These are phyloP conservation scores for Colletotrichum sp. DNA, from an alignment of 2,329 filamentous ascomycete species.

Conservation along the genomic window DNA sequence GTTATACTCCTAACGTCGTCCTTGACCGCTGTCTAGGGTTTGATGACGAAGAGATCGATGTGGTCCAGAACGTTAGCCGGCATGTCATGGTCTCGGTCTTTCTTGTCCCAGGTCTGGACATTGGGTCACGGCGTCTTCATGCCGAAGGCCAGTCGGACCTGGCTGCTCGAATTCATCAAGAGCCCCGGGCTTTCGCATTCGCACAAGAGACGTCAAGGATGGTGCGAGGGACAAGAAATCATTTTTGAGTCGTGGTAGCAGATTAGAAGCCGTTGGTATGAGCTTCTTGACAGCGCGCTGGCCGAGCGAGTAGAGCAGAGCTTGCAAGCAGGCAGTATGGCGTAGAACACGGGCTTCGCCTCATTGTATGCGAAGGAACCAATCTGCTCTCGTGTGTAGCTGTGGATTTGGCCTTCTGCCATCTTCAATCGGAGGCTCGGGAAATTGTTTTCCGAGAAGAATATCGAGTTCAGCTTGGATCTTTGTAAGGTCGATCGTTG, in stretches of 20 bases:
- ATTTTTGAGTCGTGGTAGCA: background rate
- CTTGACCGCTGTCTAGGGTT: background rate
- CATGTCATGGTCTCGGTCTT: background rate
- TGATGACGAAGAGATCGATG: background rate
- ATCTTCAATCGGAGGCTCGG: background rate
- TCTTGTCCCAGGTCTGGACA: background rate
- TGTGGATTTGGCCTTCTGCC: background rate
- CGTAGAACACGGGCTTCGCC: background rate
- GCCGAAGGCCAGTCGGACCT: background rate
- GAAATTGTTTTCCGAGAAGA: background rate
- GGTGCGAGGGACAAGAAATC: background rate
- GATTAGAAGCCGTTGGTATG: background rate
- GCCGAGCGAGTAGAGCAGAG: background rate
- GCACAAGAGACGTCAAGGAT: background rate
- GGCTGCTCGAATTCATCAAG: background rate
- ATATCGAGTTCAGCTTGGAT: background rate
- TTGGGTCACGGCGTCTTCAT: background rate
- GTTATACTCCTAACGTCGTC: background rate
- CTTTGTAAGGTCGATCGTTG: background rate
- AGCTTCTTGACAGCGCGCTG: background rate
- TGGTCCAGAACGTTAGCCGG: background rate
- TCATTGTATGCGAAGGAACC: background rate
- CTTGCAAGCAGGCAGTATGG: background rate
- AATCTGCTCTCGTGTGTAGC: background rate
- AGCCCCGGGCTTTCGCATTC: background rate